Conservation (phyloP, 2,329 filamentous ascomycete genomes). For the Colletotrichum viniferum region DNA sequence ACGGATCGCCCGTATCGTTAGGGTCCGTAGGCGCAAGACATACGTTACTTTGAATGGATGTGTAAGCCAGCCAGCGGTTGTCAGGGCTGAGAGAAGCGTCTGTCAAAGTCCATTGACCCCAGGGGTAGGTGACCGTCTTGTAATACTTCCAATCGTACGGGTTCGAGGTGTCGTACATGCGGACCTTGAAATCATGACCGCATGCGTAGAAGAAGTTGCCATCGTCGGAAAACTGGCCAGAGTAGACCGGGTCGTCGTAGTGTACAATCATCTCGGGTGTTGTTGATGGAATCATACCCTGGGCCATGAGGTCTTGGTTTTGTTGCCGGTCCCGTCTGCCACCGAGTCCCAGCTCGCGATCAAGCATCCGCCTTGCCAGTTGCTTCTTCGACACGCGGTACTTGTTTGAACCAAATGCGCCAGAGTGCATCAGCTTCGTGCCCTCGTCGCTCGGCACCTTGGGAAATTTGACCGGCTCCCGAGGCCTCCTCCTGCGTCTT, state of each 20-base stretch:
- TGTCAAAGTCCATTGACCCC: constrained; percentile 93
- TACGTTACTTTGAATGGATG: constrained; percentile 83
- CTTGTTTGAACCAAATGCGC: constrained; percentile 76
- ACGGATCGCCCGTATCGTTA: constrained; percentile 78
- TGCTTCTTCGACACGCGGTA: constrained; percentile 56
- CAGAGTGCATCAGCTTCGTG: constrained; percentile 78
- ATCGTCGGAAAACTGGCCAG: constrained; percentile 94
- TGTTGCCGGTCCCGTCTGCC: constrained; percentile 61
- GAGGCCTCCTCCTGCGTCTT: constrained; percentile 43
- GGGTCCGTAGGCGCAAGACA: constrained; percentile 89
- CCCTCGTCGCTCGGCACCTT: constrained; percentile 83
- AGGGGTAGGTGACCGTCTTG: constrained; percentile 85
- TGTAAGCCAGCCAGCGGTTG: constrained; percentile 91
- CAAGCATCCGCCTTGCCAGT: constrained; percentile 74
- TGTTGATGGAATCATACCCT: constrained; percentile 79
- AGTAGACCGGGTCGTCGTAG: constrained; percentile 86
- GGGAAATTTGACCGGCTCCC: constrained; percentile 69
- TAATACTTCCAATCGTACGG: constrained; percentile 96
- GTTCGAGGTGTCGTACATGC: constrained; percentile 97
- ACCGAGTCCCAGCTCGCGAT: constrained; percentile 80
- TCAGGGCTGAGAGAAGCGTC: constrained; percentile 91
- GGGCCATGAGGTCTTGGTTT: constrained; percentile 56
- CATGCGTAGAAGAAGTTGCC: constrained; percentile 97
- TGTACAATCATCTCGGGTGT: constrained; percentile 87
- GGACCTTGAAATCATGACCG: constrained; percentile 89